phyloP scores from a whole-genome alignment of 129 eudicot genomes.

The Oenanthe sinensis region DNA sequence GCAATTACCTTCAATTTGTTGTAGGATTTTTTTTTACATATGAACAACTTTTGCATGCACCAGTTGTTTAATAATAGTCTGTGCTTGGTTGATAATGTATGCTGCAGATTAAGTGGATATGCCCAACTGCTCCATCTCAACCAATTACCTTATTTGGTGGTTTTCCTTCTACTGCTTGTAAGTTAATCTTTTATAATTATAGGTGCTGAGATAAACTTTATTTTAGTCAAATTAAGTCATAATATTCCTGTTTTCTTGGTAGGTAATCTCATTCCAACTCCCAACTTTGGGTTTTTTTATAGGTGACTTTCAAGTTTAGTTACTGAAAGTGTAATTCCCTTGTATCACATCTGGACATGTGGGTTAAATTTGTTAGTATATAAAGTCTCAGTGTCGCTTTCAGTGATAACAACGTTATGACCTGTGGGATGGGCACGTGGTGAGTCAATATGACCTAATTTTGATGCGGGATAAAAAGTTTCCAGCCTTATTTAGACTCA shows the following conservation, averaged over 20 bases:
- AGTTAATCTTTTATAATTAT: conserved; percentile 19
- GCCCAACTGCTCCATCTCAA: conserved; percentile 86
- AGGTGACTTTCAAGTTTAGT: neutral
- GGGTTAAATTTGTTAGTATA: neutral
- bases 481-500: neutral
- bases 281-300: neutral
- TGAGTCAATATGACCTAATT: neutral
- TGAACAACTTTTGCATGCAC: neutral
- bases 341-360: neutral
- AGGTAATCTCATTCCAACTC: neutral
- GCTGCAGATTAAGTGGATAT: conserved; percentile 84
- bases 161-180: conserved; percentile 87
- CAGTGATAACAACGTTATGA: neutral
- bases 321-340: neutral
- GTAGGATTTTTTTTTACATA: neutral
- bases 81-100: conserved; percentile 10
- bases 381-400: neutral
- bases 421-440: neutral
- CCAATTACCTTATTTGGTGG: conserved; percentile 83
- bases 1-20: neutral
- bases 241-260: neutral
- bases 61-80: neutral
- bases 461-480: neutral
- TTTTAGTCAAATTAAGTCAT: neutral
- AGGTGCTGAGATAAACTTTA: neutral